A percentile compares a stretch with the other conserved stretches of the same genome.
These are phyloP conservation scores for Beauveria bassiana DNA, from an alignment of 2,329 filamentous ascomycete species.

Conservation along the genomic window DNA sequence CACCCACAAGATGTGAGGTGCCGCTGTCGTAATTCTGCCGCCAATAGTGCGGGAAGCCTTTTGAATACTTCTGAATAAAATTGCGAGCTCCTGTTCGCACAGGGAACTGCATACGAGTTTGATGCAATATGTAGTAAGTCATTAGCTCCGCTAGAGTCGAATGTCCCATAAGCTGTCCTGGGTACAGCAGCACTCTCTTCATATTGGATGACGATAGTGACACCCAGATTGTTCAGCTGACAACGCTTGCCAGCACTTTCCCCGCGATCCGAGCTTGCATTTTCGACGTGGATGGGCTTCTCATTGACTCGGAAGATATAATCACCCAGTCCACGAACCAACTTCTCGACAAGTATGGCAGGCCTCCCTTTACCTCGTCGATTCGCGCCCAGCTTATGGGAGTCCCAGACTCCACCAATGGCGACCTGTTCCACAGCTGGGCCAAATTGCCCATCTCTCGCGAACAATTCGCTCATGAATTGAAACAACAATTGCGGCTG, in stretches of 20 bases:
- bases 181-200: neutral
- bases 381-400: constrained; percentile 66
- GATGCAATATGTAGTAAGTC: neutral
- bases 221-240: neutral
- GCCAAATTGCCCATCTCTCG: constrained; percentile 55
- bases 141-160: neutral
- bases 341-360: constrained; percentile 51
- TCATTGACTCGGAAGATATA: constrained; percentile 65
- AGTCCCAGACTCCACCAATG: constrained; percentile 39
- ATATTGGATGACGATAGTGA: neutral
- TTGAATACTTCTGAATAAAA: neutral
- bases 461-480: constrained; percentile 31
- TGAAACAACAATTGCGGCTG: constrained; percentile 17
- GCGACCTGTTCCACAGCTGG: constrained; percentile 58
- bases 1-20: too few relatives aligned
- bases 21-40: neutral
- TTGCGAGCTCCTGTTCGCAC: neutral
- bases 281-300: constrained; percentile 67
- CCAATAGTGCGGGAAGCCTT: neutral
- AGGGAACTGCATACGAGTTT: neutral
- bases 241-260: neutral
- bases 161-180: neutral
- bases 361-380: constrained; percentile 53
- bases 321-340: constrained; percentile 58
- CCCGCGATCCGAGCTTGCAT: constrained; percentile 45